Evolutionary conservation across 441 rosid genomes (phyloP).

Genomic region (Bruguiera hainesii): DNA sequence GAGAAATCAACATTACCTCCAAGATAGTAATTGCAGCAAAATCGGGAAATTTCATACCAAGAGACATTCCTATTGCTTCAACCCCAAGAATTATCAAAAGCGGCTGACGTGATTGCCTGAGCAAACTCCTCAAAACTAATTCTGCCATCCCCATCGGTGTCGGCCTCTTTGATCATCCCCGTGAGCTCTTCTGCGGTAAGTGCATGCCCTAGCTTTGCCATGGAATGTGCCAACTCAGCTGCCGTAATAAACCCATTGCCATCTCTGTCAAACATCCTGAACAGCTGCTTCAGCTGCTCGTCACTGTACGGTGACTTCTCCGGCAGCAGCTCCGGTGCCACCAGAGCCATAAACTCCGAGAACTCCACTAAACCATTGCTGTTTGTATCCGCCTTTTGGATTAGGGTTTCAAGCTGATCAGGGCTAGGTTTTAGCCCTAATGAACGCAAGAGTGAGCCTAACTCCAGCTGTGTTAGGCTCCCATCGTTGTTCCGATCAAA

Average conservation of each 20-base stretch:
- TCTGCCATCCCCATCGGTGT: constrained; percentile 81
- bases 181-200: constrained; percentile 76
- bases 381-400: constrained; percentile 66
- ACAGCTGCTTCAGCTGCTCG: constrained; percentile 66
- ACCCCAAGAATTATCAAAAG: constrained; percentile 74
- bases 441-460: constrained; percentile 74
- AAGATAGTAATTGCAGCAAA: not conserved
- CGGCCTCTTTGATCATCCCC: constrained; percentile 91
- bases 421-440: constrained; percentile 65
- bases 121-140: constrained; percentile 76
- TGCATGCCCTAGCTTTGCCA: constrained; percentile 85
- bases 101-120: constrained; percentile 78
- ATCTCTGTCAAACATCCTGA: constrained; percentile 74
- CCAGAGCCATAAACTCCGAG: constrained; percentile 67
- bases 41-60: not conserved
- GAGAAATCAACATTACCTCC: not conserved
- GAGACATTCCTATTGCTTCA: constrained; percentile 18
- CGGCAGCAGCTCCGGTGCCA: constrained; percentile 67
- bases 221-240: constrained; percentile 81
- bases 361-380: constrained; percentile 82
- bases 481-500: constrained; percentile 84
- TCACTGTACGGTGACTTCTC: constrained; percentile 64
- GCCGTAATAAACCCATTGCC: constrained; percentile 82
- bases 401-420: constrained; percentile 61
- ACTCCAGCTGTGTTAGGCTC: constrained; percentile 74